Conservation (phyloP, 441 rosid species). For the Populus hybrid region DNA sequence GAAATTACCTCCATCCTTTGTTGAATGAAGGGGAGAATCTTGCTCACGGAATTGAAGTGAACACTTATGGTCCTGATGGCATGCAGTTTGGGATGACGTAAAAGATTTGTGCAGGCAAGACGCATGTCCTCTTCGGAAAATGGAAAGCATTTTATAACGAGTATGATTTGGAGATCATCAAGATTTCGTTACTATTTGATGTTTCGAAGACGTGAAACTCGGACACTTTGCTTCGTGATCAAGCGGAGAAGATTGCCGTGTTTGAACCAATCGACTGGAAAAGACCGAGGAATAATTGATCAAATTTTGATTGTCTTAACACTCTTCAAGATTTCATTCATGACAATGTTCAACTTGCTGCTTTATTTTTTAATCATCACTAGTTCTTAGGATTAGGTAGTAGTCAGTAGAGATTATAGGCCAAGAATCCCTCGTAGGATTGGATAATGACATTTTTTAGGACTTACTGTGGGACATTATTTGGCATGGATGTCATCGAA, state of each 20-base stretch:
- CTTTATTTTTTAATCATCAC: too few species aligned
- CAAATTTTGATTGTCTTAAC: too few species aligned
- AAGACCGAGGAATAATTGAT: too few species aligned
- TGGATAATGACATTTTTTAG: too few species aligned
- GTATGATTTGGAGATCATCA: background rate
- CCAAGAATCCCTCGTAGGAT: too few species aligned
- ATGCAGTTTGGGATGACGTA: slow-evolving; percentile 19
- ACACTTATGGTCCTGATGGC: slow-evolving; percentile 15
- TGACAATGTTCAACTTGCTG: too few species aligned
- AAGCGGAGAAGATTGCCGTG: slow-evolving; percentile 9
- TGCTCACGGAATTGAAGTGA: slow-evolving; percentile 14
- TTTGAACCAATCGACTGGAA: background rate
- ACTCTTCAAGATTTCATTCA: too few species aligned
- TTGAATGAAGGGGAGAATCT: slow-evolving; percentile 15
- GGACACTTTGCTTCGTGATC: slow-evolving; percentile 11
- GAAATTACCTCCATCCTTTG: slow-evolving; percentile 15
- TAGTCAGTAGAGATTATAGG: too few species aligned
- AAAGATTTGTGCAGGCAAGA: slow-evolving; percentile 12
- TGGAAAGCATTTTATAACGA: slow-evolving; percentile 16
- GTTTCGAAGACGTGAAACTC: slow-evolving; percentile 9
- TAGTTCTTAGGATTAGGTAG: too few species aligned
- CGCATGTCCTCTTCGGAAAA: slow-evolving; percentile 20
- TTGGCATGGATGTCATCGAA: too few species aligned
- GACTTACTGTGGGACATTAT: too few species aligned
- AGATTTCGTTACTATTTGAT: slow-evolving; percentile 23